These are phyloP conservation scores for Ampelocalamus luodianensis DNA, from an alignment of 176 grass and related monocot genomes.

Conservation along the genomic window DNA sequence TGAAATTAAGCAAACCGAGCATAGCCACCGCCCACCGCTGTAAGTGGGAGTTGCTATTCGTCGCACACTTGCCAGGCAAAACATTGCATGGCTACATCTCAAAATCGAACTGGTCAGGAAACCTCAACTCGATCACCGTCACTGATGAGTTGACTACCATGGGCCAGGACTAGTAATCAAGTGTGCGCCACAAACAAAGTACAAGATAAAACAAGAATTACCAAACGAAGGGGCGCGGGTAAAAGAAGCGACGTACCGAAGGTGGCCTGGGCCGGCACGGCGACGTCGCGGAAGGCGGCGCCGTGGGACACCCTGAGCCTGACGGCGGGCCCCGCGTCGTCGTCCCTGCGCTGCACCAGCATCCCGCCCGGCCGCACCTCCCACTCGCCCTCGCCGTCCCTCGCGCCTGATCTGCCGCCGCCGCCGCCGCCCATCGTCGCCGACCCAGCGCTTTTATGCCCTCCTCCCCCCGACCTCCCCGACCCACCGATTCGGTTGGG, in stretches of 20 bases:
- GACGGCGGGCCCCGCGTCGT: conserved; percentile 52
- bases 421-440: conserved; percentile 40
- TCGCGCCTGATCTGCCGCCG: conserved; percentile 42
- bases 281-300: conserved; percentile 64
- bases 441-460: conserved; percentile 36
- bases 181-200: not conserved
- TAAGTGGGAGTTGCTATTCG: not conserved
- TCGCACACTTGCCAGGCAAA: not conserved
- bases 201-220: not conserved
- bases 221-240: not conserved
- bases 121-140: not conserved
- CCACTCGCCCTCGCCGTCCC: conserved; percentile 63
- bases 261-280: conserved; percentile 71
- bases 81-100: not conserved
- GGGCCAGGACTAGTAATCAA: not conserved
- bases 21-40: not conserved
- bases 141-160: not conserved
- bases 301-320: conserved; percentile 81
- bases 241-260: conserved; percentile 57
- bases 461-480: not conserved
- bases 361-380: conserved; percentile 91
- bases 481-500: conserved; percentile 32
- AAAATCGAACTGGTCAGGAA: not conserved
- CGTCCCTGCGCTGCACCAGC: conserved; percentile 88
- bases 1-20: not conserved